Conservation (phyloP, 108 stramenopile species). For the Nannochloropsis gaditana region DNA sequence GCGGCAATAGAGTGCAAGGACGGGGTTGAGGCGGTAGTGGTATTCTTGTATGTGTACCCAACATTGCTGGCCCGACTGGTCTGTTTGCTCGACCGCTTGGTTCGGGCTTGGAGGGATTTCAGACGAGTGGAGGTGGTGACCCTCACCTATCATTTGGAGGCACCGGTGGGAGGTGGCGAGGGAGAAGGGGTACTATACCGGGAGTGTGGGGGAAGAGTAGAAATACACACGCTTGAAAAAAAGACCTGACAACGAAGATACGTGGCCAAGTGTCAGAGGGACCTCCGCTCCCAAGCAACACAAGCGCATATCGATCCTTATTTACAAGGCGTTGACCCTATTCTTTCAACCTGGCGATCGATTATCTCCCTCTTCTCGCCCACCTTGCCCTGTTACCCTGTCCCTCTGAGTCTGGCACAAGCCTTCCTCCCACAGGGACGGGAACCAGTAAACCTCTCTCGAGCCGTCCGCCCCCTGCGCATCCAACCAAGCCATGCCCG, state of each 20-base stretch:
- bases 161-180: too few relatives aligned
- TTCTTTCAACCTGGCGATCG: too few relatives aligned
- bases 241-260: too few relatives aligned
- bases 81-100: not conserved
- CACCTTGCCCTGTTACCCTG: not conserved
- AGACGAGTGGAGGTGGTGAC: not conserved
- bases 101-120: not conserved
- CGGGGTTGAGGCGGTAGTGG: not conserved
- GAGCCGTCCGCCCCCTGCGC: conserved; percentile 25
- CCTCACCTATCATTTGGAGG: not conserved
- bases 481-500: conserved; percentile 50
- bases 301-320: too few relatives aligned
- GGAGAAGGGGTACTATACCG: too few relatives aligned
- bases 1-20: not conserved
- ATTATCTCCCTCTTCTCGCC: not conserved
- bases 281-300: too few relatives aligned
- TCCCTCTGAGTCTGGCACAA: not conserved
- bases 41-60: not conserved
- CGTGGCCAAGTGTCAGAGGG: too few relatives aligned
- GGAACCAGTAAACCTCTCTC: conserved; percentile 36
- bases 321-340: too few relatives aligned
- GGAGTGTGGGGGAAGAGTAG: too few relatives aligned
- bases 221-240: too few relatives aligned
- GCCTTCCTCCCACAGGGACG: conserved; percentile 43
- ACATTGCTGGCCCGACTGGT: not conserved